These are phyloP conservation scores for Paecilomyces sp. DNA, from an alignment of 2,329 filamentous ascomycete species.

Conservation along the genomic window DNA sequence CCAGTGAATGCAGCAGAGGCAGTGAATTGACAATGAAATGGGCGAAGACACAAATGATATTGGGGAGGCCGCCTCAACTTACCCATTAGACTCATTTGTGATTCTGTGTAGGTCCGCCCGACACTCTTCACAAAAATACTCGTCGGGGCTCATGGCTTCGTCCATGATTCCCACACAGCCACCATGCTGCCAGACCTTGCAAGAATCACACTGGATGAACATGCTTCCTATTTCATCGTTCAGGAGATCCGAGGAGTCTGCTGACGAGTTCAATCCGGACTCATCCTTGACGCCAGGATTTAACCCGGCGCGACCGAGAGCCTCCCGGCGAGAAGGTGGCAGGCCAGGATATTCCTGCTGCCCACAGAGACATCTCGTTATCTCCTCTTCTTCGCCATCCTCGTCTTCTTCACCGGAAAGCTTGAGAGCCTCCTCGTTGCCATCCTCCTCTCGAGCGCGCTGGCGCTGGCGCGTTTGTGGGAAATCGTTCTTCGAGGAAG, in stretches of 20 bases:
- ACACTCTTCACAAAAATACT: conserved; percentile 97
- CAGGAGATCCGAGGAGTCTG: conserved; percentile 53
- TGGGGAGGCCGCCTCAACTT: conserved; percentile 35
- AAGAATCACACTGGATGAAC: conserved; percentile 96
- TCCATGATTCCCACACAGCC: conserved; percentile 96
- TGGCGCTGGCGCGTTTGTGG: conserved; percentile 70
- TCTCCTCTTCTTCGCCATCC: conserved; percentile 78
- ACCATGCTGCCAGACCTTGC: conserved; percentile 98
- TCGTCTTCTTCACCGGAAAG: conserved; percentile 43
- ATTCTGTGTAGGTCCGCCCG: conserved; percentile 86
- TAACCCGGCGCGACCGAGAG: conserved; percentile 48
- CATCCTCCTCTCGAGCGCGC: conserved; percentile 61
- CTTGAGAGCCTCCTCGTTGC: conserved; percentile 48
- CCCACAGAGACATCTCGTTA: conserved; percentile 91
- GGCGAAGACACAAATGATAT: neutral
- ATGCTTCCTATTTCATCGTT: conserved; percentile 85
- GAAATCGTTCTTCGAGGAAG: conserved; percentile 49
- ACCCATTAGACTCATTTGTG: conserved; percentile 76
- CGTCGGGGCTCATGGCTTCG: conserved; percentile 84
- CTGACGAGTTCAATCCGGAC: conserved; percentile 51
- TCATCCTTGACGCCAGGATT: conserved; percentile 50
- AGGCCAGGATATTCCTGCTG: conserved; percentile 90
- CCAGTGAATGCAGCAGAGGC: neutral
- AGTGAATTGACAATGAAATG: neutral
- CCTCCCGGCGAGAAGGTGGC: conserved; percentile 51